These are phyloP conservation scores for Aspergillus baeticus DNA, from an alignment of 495 filamentous ascomycete species.

Conservation along the genomic window DNA sequence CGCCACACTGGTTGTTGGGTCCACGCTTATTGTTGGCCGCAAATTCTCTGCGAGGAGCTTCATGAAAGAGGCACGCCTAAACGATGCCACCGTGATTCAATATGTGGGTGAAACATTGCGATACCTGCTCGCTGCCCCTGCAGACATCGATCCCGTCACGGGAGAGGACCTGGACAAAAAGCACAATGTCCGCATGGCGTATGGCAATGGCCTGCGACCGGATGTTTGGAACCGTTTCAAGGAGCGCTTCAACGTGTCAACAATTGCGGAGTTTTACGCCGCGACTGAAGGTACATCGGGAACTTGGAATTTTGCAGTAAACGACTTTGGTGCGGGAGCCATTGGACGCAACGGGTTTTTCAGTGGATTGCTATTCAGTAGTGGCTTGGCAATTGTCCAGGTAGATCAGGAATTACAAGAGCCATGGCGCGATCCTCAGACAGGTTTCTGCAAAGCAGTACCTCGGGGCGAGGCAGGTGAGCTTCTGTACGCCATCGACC, in stretches of 20 bases:
- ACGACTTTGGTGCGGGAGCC: constrained; percentile 74
- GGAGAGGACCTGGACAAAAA: constrained; percentile 74
- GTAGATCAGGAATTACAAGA: constrained; percentile 71
- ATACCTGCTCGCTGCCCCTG: constrained; percentile 76
- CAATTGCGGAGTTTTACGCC: constrained; percentile 86
- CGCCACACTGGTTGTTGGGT: constrained; percentile 56
- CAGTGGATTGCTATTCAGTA: constrained; percentile 51
- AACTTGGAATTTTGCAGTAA: constrained; percentile 73
- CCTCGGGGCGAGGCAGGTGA: constrained; percentile 71
- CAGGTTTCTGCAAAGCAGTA: constrained; percentile 66
- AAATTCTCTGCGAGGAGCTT: constrained; percentile 82
- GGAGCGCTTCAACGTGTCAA: constrained; percentile 78
- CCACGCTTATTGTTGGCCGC: constrained; percentile 69
- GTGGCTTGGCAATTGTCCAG: constrained; percentile 57
- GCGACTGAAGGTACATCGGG: constrained; percentile 77
- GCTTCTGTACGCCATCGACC: constrained; percentile 71
- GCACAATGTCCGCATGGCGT: constrained; percentile 75
- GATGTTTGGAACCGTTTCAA: constrained; percentile 91
- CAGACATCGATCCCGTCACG: constrained; percentile 59
- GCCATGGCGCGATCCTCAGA: constrained; percentile 68
- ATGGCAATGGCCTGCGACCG: constrained; percentile 89
- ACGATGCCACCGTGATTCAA: constrained; percentile 78
- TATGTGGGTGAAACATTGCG: constrained; percentile 96
- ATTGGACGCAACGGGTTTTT: constrained; percentile 76
- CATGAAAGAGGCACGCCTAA: constrained; percentile 74